Percentiles rank a stretch among this genome's conserved stretches.
These are phyloP conservation scores for Hypholoma fasciculare DNA, from an alignment of 768 basidiomycete genomes.

Conservation along the genomic window DNA sequence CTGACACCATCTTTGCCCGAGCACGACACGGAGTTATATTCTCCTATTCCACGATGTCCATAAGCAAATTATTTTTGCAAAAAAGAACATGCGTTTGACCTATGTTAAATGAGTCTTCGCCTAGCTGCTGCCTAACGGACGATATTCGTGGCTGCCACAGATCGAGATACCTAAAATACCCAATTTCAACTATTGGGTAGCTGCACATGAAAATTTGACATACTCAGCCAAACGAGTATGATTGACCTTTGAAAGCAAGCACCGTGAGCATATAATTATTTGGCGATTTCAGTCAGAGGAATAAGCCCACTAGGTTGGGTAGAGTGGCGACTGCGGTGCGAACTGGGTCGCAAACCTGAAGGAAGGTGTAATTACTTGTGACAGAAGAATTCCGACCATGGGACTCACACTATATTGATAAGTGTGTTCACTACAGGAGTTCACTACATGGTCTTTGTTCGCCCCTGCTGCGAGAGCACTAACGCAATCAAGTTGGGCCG, in stretches of 20 bases:
- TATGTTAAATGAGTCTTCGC: constrained; percentile 47
- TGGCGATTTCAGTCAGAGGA: not conserved
- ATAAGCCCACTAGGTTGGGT: constrained; percentile 41
- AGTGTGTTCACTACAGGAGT: constrained; percentile 52
- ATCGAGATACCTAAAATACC: constrained; percentile 45
- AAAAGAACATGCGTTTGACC: constrained; percentile 26
- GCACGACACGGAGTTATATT: constrained; percentile 58
- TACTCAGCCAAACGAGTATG: constrained; percentile 51
- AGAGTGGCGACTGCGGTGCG: constrained; percentile 47
- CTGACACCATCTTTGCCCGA: constrained; percentile 49
- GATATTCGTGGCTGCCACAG: constrained; percentile 55
- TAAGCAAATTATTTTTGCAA: not conserved
- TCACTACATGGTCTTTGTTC: constrained; percentile 39
- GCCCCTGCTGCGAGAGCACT: constrained; percentile 50
- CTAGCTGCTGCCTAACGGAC: constrained; percentile 45
- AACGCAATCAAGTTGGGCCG: constrained; percentile 46
- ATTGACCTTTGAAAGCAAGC: constrained; percentile 41
- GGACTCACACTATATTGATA: constrained; percentile 51
- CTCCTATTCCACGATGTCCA: constrained; percentile 30
- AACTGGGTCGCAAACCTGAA: constrained; percentile 40
- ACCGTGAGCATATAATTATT: not conserved
- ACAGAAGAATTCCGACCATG: not conserved
- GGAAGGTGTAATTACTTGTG: not conserved
- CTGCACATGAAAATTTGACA: constrained; percentile 6
- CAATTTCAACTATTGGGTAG: not conserved